phyloP scores from a whole-genome alignment of 1,284 basidiomycete species.

The Cryptococcus sp. region DNA sequence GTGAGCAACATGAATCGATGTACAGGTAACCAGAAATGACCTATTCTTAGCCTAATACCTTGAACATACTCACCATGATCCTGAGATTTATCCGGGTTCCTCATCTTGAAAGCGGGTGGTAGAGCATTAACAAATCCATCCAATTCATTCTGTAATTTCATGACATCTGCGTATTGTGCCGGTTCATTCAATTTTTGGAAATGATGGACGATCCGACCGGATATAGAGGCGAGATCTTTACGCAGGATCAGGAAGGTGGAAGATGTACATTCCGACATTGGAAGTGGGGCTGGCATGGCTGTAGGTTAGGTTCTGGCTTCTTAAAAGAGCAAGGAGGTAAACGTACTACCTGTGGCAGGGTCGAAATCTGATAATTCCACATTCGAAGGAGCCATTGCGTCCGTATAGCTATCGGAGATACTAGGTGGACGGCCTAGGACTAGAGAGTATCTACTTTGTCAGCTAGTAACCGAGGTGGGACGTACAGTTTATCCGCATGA shows the following conservation, averaged over 20 bases:
- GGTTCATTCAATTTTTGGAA: conserved; percentile 83
- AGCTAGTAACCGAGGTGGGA: conserved; percentile 2
- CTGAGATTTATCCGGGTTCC: conserved; percentile 69
- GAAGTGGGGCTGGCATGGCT: conserved; percentile 38
- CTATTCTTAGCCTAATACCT: background rate
- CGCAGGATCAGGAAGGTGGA: conserved; percentile 86
- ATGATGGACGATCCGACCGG: conserved; percentile 88
- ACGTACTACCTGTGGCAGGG: conserved; percentile 24
- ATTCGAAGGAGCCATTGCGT: conserved; percentile 65
- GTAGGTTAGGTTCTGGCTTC: background rate
- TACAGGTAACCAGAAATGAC: conserved; percentile 37
- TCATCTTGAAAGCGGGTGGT: conserved; percentile 59
- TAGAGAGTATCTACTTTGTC: conserved; percentile 44
- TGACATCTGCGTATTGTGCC: conserved; percentile 80
- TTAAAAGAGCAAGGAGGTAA: background rate
- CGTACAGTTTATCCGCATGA: conserved; percentile 69
- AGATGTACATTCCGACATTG: conserved; percentile 60
- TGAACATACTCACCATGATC: conserved; percentile 53
- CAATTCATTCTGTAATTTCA: conserved; percentile 78
- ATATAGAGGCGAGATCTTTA: conserved; percentile 74
- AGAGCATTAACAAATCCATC: conserved; percentile 69
- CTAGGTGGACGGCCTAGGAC: conserved; percentile 83
- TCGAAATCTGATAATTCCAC: conserved; percentile 64
- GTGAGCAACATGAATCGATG: conserved; percentile 46
- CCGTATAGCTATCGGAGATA: conserved; percentile 48